These are phyloP conservation scores for Thermoascus crustaceus DNA, from an alignment of 2,329 filamentous ascomycete genomes.

Conservation along the genomic window DNA sequence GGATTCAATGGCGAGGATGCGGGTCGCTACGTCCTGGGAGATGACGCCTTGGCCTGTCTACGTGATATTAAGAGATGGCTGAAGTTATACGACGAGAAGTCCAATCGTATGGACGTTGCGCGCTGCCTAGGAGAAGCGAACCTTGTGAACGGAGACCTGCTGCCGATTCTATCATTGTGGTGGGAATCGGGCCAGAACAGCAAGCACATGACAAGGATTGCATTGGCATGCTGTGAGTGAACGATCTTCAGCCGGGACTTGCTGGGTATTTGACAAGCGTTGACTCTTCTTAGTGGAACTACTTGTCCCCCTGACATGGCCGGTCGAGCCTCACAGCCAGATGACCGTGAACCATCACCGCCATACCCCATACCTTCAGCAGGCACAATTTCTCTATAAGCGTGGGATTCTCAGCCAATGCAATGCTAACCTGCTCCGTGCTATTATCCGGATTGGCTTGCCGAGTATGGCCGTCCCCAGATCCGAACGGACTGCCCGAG, in stretches of 20 bases:
- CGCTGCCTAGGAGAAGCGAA: slow-evolving; percentile 88
- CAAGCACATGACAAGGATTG: slow-evolving; percentile 68
- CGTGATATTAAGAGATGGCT: slow-evolving; percentile 95
- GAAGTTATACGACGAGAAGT: slow-evolving; percentile 86
- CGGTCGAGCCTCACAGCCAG: slow-evolving; percentile 68
- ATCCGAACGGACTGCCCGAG: slow-evolving; percentile 65
- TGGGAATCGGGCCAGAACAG: slow-evolving; percentile 63
- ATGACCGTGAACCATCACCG: slow-evolving; percentile 91
- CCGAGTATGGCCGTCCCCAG: slow-evolving; percentile 76
- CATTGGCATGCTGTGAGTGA: slow-evolving; percentile 62
- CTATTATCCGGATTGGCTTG: slow-evolving; percentile 69
- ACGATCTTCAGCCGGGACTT: not conserved
- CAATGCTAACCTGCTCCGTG: slow-evolving; percentile 66
- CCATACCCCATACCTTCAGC: slow-evolving; percentile 80
- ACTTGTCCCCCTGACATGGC: slow-evolving; percentile 89
- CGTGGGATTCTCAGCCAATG: slow-evolving; percentile 78
- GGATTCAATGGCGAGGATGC: slow-evolving; percentile 72
- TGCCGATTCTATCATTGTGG: slow-evolving; percentile 83
- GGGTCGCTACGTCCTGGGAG: slow-evolving; percentile 78
- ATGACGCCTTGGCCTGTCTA: slow-evolving; percentile 84
- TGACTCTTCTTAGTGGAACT: slow-evolving; percentile 56
- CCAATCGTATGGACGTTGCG: slow-evolving; percentile 89
- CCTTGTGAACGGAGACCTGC: slow-evolving; percentile 77
- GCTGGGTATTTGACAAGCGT: slow-evolving; percentile 12
- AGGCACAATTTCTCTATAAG: slow-evolving; percentile 86